These are phyloP conservation scores for Canna indica DNA, from an alignment of 176 grass and related monocot genomes.

Conservation along the genomic window DNA sequence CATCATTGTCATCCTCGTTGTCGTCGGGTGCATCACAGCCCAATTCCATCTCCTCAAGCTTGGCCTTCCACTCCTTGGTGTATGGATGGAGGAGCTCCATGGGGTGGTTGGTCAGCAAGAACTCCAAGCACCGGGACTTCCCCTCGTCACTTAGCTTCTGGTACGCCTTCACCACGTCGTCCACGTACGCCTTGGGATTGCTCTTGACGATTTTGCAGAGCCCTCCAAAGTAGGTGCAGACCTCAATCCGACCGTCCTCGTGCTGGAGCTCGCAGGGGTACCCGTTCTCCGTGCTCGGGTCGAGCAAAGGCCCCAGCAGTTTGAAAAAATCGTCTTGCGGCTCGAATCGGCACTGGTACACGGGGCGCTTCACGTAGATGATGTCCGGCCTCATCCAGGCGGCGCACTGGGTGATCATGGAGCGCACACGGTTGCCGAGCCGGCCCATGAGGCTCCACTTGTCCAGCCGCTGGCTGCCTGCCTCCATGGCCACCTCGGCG, in stretches of 20 bases:
- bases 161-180: conserved; percentile 86
- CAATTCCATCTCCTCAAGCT: conserved; percentile 86
- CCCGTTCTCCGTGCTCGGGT: conserved; percentile 44
- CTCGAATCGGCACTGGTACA: conserved; percentile 85
- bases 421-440: conserved; percentile 50
- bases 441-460: conserved; percentile 87
- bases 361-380: conserved; percentile 62
- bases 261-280: conserved; percentile 55
- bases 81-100: conserved; percentile 80
- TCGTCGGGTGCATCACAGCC: conserved; percentile 86
- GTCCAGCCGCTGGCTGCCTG: conserved; percentile 42
- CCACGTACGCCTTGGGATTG: conserved; percentile 75
- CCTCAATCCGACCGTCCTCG: conserved; percentile 32
- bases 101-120: conserved; percentile 77
- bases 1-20: conserved; percentile 35
- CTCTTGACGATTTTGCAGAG: conserved; percentile 80
- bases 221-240: conserved; percentile 58
- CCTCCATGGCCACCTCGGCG: conserved; percentile 62
- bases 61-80: conserved; percentile 93
- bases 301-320: conserved; percentile 55
- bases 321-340: conserved; percentile 71
- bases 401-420: conserved; percentile 66
- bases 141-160: conserved; percentile 48
- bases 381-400: conserved; percentile 85
- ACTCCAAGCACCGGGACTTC: conserved; percentile 64